These are phyloP conservation scores for Neoconidiobolus thromboides DNA, from an alignment of 371 early-diverging fungal species.

Conservation along the genomic window DNA sequence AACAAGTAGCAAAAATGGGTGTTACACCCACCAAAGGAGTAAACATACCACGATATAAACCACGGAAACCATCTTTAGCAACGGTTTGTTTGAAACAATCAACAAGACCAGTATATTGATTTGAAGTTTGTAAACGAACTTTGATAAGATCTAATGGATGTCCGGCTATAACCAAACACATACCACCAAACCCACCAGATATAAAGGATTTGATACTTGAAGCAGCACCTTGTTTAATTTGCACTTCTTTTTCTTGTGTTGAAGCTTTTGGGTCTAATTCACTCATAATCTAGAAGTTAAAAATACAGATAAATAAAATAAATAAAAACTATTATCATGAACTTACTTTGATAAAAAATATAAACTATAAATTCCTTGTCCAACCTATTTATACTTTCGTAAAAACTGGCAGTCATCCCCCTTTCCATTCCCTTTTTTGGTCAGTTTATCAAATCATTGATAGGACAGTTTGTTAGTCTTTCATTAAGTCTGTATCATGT, in stretches of 20 bases:
- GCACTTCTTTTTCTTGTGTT: not conserved
- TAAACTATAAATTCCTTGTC: too few species aligned
- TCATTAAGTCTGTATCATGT: too few species aligned
- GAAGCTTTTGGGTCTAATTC: not conserved
- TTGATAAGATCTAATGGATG: conserved; percentile 77
- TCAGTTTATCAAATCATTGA: too few species aligned
- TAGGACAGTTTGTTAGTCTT: too few species aligned
- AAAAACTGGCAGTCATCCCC: too few species aligned
- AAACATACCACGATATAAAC: conserved; percentile 87
- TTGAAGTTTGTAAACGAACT: conserved; percentile 81
- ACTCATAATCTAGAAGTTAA: too few species aligned
- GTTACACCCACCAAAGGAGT: conserved; percentile 83
- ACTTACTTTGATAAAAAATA: too few species aligned
- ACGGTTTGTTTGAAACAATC: conserved; percentile 82
- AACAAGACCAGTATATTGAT: conserved; percentile 65
- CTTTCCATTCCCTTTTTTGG: too few species aligned
- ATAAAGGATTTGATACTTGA: conserved; percentile 70
- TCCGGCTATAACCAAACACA: conserved; percentile 34
- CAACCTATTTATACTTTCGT: too few species aligned
- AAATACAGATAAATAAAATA: too few species aligned
- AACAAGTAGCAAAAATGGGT: conserved; percentile 87
- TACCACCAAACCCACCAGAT: conserved; percentile 87
- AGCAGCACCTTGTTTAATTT: not conserved
- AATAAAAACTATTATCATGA: too few species aligned
- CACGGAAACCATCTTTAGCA: conserved; percentile 69